These are phyloP conservation scores for Vigna unguiculata DNA, from an alignment of 306 rosid species.

Conservation along the genomic window DNA sequence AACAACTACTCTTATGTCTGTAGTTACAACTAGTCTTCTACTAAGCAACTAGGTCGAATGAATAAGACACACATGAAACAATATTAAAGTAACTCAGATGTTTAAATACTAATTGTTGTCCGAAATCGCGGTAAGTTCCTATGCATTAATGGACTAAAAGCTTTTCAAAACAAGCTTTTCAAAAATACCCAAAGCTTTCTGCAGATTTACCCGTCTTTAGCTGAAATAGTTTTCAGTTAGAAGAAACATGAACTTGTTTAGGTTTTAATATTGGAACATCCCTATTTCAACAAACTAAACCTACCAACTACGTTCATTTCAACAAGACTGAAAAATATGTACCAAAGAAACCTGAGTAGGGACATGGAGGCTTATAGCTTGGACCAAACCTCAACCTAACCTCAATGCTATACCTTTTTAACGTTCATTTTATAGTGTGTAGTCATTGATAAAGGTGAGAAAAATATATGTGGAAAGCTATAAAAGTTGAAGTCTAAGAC, in stretches of 20 bases:
- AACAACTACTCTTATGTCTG: slow-evolving; percentile 48
- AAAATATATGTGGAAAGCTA: not conserved
- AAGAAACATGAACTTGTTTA: slow-evolving; percentile 27
- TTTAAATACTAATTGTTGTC: not conserved
- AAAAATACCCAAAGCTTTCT: not conserved
- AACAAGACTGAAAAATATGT: slow-evolving; percentile 40
- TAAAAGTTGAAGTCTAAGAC: not conserved
- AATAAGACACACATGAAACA: slow-evolving; percentile 15
- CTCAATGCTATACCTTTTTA: slow-evolving; percentile 2
- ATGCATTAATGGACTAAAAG: not conserved
- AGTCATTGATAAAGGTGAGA: not conserved
- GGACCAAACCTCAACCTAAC: slow-evolving; percentile 51
- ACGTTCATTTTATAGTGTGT: slow-evolving; percentile 15
- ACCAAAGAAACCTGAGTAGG: slow-evolving; percentile 38
- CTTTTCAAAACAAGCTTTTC: not conserved
- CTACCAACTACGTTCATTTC: slow-evolving; percentile 42
- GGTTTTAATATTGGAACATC: slow-evolving; percentile 17
- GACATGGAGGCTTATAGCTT: slow-evolving; percentile 32
- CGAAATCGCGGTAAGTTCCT: not conserved
- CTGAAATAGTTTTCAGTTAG: slow-evolving; percentile 11
- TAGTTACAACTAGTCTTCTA: slow-evolving; percentile 41
- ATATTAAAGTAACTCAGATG: slow-evolving; percentile 3
- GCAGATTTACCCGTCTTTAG: too few species aligned
- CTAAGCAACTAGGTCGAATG: slow-evolving; percentile 25
- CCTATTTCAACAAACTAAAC: slow-evolving; percentile 47